Base-by-base conservation (phyloP, 441 rosid genomes). In the Monsonia emarginata region DNA sequence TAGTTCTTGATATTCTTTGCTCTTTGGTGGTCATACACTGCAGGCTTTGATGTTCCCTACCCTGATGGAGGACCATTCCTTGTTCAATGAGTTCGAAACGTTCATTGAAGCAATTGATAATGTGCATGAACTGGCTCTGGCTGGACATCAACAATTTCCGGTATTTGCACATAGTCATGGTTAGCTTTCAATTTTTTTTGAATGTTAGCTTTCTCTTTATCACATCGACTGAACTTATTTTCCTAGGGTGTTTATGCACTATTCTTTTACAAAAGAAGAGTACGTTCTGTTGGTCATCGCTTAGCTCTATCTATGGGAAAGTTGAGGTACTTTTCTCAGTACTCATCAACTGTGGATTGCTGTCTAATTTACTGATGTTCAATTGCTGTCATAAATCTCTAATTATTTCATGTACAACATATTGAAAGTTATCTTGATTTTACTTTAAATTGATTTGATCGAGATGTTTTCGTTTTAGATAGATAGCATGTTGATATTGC, bases 41-140 rank as follows among this genome's bases (percentile, higher is more conserved):
- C 86, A 95, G 98, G 95, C 91, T 74, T 83, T 95, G 85, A 95
- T 91, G 98, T 89, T 83, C 85, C 99, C 99, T 31, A 64, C 78
- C 75, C 82, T 95, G 79, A 80, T 95, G 70, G 91, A 95, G 75
- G 95, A 95, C 70, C 85, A 81, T 75, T 84, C 88, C 19, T 82
- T 95, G 66, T 84, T 83, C 72, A 52, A 75, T 70, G 99, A 91
- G 80, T 91, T 95, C 76, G 98, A 91, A 72, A 80, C 75, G 38
- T 95, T 91, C 65, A 83, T 95, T 75, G 95, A 86, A 85, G 86
- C 95, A 67, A 86, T 95, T 34, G 99, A 91, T 80, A 81, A 82
- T 63, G 80, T 91, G 78, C 99, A 95, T 72, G 99, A 95, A 81
- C 77, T 95, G 76, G 87, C 99, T 48, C 83, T 95, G 86, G 97